Conservation (phyloP, 2,329 filamentous ascomycete species). For the Lithohypha guttulata region DNA sequence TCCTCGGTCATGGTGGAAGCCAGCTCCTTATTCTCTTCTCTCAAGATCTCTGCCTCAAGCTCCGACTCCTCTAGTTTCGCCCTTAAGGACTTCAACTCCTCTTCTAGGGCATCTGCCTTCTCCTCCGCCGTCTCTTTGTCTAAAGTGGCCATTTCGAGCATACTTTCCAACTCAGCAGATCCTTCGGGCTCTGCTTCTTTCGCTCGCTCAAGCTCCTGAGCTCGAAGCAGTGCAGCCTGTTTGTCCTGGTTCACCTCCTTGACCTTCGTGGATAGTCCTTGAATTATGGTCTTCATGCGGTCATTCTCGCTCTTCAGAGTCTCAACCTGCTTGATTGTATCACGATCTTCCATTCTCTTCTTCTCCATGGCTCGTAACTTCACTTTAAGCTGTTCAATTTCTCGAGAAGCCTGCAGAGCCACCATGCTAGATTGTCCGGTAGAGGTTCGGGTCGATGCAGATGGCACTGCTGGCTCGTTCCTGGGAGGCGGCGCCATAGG, state of each 20-base stretch:
- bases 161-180: slow-evolving; percentile 74
- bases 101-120: slow-evolving; percentile 68
- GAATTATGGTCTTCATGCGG: slow-evolving; percentile 64
- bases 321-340: slow-evolving; percentile 70
- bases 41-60: slow-evolving; percentile 75
- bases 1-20: slow-evolving; percentile 77
- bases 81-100: slow-evolving; percentile 68
- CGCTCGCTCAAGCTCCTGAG: background rate
- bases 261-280: slow-evolving; percentile 74
- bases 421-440: background rate
- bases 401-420: slow-evolving; percentile 30
- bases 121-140: slow-evolving; percentile 97
- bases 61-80: slow-evolving; percentile 71
- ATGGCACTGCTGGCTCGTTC: background rate
- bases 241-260: slow-evolving; percentile 64
- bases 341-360: slow-evolving; percentile 73
- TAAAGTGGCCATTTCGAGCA: slow-evolving; percentile 74
- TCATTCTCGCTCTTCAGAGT: slow-evolving; percentile 52
- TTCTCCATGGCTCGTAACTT: slow-evolving; percentile 82
- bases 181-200: slow-evolving; percentile 43
- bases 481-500: background rate
- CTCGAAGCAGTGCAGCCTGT: background rate
- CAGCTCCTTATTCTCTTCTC: slow-evolving; percentile 77
- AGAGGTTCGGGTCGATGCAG: background rate
- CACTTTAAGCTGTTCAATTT: slow-evolving; percentile 78